These are phyloP conservation scores for Alternaria consortialis DNA, from an alignment of 2,329 filamentous ascomycete species.

Conservation along the genomic window DNA sequence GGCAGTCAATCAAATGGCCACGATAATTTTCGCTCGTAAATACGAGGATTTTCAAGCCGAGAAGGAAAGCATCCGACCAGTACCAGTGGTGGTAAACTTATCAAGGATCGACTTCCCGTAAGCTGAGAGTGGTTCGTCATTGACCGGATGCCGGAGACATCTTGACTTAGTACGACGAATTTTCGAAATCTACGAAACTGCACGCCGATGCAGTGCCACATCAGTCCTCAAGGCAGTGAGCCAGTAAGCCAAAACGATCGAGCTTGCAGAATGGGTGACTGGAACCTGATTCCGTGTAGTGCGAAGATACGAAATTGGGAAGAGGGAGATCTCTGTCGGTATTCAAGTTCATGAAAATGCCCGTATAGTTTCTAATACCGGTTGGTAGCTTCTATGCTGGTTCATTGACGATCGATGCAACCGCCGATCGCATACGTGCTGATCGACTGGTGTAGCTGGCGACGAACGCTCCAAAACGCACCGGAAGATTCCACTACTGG, in stretches of 20 bases:
- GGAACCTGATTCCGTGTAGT: background rate
- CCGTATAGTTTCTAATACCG: background rate
- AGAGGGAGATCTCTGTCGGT: background rate
- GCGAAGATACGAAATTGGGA: background rate
- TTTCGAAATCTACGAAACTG: background rate
- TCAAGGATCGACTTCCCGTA: background rate
- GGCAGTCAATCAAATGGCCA: background rate
- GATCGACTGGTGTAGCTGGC: background rate
- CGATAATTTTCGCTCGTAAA: background rate
- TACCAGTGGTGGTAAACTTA: background rate
- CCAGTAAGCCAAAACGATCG: no score
- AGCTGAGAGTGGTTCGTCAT: background rate
- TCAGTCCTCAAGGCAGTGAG: background rate
- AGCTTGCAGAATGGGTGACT: background rate
- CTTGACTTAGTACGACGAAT: background rate
- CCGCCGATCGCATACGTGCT: conserved; percentile 15
- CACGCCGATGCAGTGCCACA: background rate
- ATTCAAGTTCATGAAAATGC: background rate
- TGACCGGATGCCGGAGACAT: background rate
- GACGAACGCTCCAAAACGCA: background rate
- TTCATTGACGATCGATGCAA: conserved; percentile 10
- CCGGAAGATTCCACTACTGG: background rate
- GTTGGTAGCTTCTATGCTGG: background rate
- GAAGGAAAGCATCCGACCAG: background rate
- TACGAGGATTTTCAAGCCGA: background rate